Conservation (phyloP, 768 basidiomycete genomes). For the Auriscalpium vulgare region DNA sequence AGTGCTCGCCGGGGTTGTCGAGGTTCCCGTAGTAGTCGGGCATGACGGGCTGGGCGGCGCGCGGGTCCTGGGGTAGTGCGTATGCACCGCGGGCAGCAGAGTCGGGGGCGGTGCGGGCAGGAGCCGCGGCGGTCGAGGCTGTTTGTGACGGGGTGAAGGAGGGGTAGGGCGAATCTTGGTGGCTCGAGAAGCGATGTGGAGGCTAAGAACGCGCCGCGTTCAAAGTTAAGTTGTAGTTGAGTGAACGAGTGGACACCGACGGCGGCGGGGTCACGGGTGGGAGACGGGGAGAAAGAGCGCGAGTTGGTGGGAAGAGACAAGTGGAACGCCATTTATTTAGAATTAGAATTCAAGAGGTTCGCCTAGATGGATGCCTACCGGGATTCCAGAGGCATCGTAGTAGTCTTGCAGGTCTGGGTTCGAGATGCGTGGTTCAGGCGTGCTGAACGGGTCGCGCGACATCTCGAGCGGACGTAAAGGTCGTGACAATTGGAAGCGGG, state of each 20-base stretch:
- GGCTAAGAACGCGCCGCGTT: background rate
- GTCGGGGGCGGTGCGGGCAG: background rate
- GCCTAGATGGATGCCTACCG: background rate
- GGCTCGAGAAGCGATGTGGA: background rate
- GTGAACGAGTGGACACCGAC: background rate
- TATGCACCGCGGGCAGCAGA: slow-evolving; percentile 4
- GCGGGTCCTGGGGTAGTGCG: background rate
- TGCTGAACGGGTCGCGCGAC: slow-evolving; percentile 5
- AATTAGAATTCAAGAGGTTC: background rate
- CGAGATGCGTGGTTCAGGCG: slow-evolving; percentile 1
- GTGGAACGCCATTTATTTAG: background rate
- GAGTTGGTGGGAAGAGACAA: background rate
- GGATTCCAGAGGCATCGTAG: background rate
- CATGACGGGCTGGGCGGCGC: background rate
- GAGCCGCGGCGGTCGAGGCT: background rate
- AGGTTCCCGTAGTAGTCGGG: background rate
- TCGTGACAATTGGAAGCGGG: background rate
- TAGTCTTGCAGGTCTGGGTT: slow-evolving; percentile 2
- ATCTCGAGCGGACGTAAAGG: background rate
- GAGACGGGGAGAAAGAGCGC: background rate
- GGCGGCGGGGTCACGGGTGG: background rate
- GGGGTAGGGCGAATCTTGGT: background rate
- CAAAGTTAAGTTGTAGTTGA: background rate
- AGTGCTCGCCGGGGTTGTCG: background rate
- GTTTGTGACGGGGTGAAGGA: background rate